These are phyloP conservation scores for Amylostereum areolatum DNA, from an alignment of 1,284 basidiomycete species.

Conservation along the genomic window DNA sequence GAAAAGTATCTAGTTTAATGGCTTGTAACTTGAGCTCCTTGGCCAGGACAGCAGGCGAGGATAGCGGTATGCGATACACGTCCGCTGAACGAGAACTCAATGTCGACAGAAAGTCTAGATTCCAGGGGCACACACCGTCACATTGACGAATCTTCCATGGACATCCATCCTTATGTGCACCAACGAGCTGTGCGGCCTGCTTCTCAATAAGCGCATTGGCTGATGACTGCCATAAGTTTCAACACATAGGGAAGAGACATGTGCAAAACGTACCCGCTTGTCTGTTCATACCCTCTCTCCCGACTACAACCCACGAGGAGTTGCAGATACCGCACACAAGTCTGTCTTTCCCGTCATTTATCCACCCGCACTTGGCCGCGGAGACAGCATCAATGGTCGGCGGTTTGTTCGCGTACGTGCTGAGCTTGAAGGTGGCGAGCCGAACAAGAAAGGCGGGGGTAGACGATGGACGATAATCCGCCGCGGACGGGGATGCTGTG, in stretches of 20 bases:
- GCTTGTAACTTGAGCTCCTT: conserved; percentile 56
- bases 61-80: conserved; percentile 69
- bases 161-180: conserved; percentile 71
- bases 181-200: conserved; percentile 56
- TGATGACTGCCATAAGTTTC: conserved; percentile 16
- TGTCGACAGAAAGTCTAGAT: background rate
- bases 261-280: conserved; percentile 60
- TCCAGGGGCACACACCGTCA: conserved; percentile 45
- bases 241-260: background rate
- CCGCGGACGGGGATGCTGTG: conserved; percentile 26
- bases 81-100: conserved; percentile 37
- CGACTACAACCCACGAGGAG: conserved; percentile 64
- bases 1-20: conserved; percentile 39
- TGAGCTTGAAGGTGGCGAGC: conserved; percentile 67
- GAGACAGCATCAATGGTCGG: conserved; percentile 66
- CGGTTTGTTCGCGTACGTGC: conserved; percentile 75
- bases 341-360: conserved; percentile 71
- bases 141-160: conserved; percentile 78
- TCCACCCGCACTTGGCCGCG: conserved; percentile 74
- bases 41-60: conserved; percentile 54
- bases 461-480: conserved; percentile 73
- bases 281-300: conserved; percentile 57
- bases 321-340: conserved; percentile 65
- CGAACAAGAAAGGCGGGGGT: conserved; percentile 63
- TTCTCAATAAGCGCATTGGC: conserved; percentile 67